Base-by-base conservation (phyloP, 805 yeast genomes). In the Jamesozyma spencerorum region DNA sequence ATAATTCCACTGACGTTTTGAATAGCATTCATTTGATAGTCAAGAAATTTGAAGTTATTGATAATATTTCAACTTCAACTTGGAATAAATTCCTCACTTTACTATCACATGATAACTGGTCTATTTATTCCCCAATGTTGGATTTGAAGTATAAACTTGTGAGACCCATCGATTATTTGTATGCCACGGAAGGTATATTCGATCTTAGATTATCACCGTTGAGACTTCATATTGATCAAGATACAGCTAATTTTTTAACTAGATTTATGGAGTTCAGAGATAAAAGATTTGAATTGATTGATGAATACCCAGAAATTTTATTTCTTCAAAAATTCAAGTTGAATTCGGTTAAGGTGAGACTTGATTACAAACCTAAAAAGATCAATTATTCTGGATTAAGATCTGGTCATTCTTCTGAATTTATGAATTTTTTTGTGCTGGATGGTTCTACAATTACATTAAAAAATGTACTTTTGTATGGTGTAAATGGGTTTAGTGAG, bases 291-390 rank as follows among this genome's bases (percentile, higher is more conserved):
- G 71, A 72, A 3, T 63, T 83, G 13, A 70, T 77, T n/a, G 69
- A 70, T 18, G 70, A 66, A 11, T 70, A 65, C 43, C 86, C 81
- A 34, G 92, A 82, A 43, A 71, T 75, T 5, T 53, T 76, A 1
- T 88, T 75, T 53, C 69, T 87, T 35, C 86, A 84, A 49, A 77
- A 77, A 53, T 71, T 86, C 28, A 73, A 74, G 33, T 70, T 87
- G 4, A 72, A 73, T 42, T 65, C 79, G 0, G 63, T 85, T 2
- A 71, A 69, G 36, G 57, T 92, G 17, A 78, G 78, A 46, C 65
- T 92, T 31, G 97, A 92, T 60, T 92, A 92, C 58, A 87, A 86
- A 56, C 97, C 98, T 0, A 87, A 87, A 57, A 83, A 78, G 48
- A 71, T 90, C 22, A 94, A 90, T 58, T 85, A 83, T 54, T 75